phyloP scores from a whole-genome alignment of 352 stramenopile genomes.

The Globisporangium uncinulatum region DNA sequence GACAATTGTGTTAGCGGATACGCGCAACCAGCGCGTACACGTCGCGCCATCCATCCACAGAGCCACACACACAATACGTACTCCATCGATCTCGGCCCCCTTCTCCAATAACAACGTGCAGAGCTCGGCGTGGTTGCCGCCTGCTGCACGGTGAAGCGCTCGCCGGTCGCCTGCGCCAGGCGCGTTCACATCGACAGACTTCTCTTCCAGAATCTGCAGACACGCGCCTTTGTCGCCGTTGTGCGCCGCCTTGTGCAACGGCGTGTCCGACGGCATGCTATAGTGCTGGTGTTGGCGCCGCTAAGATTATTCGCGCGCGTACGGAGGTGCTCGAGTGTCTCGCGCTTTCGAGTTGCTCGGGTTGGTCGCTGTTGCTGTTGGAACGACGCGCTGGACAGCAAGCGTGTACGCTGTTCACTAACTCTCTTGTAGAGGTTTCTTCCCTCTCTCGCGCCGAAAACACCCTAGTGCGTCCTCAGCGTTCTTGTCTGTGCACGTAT shows the following conservation, averaged over 20 bases:
- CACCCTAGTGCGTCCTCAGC: not conserved
- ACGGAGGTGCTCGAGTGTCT: not conserved
- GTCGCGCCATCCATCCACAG: not conserved
- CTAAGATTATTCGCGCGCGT: no score
- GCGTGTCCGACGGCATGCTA: slow-evolving; percentile 82
- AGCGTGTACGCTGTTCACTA: no score
- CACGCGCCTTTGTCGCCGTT: slow-evolving; percentile 87
- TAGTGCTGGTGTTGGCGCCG: not conserved
- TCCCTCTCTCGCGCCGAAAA: no score
- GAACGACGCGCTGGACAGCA: not conserved
- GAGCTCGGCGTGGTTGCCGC: slow-evolving; percentile 86
- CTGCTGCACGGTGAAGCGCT: slow-evolving; percentile 82
- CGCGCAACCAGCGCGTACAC: no score
- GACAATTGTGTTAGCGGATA: not conserved
- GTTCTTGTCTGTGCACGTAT: slow-evolving; percentile 1
- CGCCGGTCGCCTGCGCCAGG: slow-evolving; percentile 82
- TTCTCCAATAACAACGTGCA: slow-evolving; percentile 84
- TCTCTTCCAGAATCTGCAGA: slow-evolving; percentile 85
- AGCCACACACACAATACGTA: slow-evolving; percentile 22
- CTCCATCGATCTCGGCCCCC: slow-evolving; percentile 83
- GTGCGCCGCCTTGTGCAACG: slow-evolving; percentile 87
- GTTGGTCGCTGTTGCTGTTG: not conserved
- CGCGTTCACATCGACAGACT: slow-evolving; percentile 85
- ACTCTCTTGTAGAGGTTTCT: no score
- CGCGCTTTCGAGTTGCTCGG: not conserved